These are phyloP conservation scores for Colletotrichum echinochloae DNA, from an alignment of 2,329 filamentous ascomycete genomes.

Conservation along the genomic window DNA sequence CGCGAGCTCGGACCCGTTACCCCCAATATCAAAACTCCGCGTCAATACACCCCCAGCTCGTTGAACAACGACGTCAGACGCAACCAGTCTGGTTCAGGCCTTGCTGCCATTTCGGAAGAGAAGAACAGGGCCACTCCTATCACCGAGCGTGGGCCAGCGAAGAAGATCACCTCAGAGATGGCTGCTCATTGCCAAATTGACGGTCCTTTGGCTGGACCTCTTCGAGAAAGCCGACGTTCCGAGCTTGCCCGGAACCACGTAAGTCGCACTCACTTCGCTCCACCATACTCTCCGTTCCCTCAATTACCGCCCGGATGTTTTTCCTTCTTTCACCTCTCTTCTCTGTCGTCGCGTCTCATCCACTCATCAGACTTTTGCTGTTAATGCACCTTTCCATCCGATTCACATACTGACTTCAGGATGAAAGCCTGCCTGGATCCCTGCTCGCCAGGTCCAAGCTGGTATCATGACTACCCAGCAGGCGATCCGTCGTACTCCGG, in stretches of 20 bases:
- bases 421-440: constrained; percentile 39
- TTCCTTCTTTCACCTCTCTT: background rate
- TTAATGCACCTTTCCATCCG: background rate
- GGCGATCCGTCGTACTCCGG: constrained; percentile 41
- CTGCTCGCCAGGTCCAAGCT: constrained; percentile 38
- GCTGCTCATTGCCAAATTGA: constrained; percentile 40
- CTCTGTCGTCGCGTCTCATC: background rate
- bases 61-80: constrained; percentile 3
- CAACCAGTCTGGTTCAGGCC: constrained; percentile 2
- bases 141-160: background rate
- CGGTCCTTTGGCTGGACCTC: constrained; percentile 39
- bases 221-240: constrained; percentile 39
- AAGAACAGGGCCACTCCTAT: background rate
- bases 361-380: background rate
- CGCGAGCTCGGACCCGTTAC: constrained; percentile 6
- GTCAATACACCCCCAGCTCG: background rate
- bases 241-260: constrained; percentile 39
- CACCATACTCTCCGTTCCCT: background rate
- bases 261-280: constrained; percentile 16
- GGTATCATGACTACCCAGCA: constrained; percentile 41
- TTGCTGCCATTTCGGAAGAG: constrained; percentile 25
- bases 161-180: constrained; percentile 22
- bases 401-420: constrained; percentile 1
- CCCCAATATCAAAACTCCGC: constrained; percentile 10
- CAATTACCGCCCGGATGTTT: background rate